Evolutionary conservation across 306 rosid species (phyloP), one percentile per base, ranked within the genome.

Genomic region (Phaseolus lunatus): DNA sequence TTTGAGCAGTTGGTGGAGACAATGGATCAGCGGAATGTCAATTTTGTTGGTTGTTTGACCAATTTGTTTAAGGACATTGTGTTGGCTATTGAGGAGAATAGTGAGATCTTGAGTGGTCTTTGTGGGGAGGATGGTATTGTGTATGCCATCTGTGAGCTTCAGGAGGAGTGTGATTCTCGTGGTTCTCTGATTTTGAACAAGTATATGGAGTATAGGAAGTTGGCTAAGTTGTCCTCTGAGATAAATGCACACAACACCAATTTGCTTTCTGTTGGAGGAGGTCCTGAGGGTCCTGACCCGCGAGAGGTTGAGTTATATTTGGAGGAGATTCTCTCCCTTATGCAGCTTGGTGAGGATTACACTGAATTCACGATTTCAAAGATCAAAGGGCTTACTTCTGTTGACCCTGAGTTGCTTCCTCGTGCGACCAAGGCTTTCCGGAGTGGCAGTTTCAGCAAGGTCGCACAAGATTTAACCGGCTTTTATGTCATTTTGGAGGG

Each of bases 111-210:
- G 88, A 85, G 91, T 73, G 87, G 92, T 69, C 86, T 95, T 9
- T 95, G 99, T 53, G 97, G 97, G 1, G 99, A 95, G 78, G 99
- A 95, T 82, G 99, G 99, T 7, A 81, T 95, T 67, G 99, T 89
- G 7, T 95, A 95, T 47, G 97, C 97, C 1, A 91, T 95, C 49
- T 92, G 97, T 44, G 99, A 95, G 85, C 97, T 95, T 53, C 99
- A 95, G 61, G 99, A 92, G 88, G 99, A 92, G 77, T 95, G 97
- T 79, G 97, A 95, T 65, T 84, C 92, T 1, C 83, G 97, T 26
- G 99, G 99, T 83, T 83, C 91, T 67, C 83, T 84, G 82, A 85
- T 89, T 44, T 83, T 95, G 90, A 95, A 90, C 87, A 95, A 95
- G 85, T 95, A 90, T 52, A 87, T 95, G 97, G 99, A 95, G 65